Conservation (phyloP, 768 basidiomycete genomes). For the Coprinopsis strossmayeri region DNA sequence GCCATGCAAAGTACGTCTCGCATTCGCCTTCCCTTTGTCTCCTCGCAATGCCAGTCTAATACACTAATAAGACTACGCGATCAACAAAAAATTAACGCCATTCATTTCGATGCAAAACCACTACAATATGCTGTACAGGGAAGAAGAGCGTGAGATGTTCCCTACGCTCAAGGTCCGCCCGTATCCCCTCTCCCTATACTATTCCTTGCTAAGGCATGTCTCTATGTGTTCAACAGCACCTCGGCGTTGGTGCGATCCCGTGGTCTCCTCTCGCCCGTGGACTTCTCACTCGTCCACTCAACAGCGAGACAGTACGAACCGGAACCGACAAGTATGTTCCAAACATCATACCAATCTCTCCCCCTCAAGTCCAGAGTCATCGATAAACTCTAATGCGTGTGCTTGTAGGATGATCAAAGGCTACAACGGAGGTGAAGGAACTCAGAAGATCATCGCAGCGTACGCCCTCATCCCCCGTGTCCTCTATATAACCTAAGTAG, state of each 20-base stretch:
- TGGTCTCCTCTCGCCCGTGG: conserved; percentile 58
- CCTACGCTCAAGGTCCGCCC: conserved; percentile 44
- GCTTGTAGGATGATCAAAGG: conserved; percentile 16
- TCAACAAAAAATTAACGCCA: conserved; percentile 44
- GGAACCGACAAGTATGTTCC: conserved; percentile 22
- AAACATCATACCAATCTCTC: background rate
- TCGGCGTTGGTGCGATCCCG: conserved; percentile 50
- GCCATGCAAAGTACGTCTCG: conserved; percentile 47
- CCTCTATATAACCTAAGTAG: background rate
- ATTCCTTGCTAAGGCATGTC: background rate
- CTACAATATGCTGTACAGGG: conserved; percentile 53
- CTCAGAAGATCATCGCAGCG: conserved; percentile 33
- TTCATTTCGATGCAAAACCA: conserved; percentile 73
- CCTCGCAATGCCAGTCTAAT: background rate
- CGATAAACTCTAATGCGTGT: background rate
- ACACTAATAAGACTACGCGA: conserved; percentile 25
- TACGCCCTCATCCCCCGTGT: conserved; percentile 15
- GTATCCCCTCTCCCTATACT: no score
- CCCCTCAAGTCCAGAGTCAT: background rate
- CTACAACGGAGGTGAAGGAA: conserved; percentile 20
- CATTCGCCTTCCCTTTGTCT: background rate
- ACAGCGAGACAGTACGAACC: conserved; percentile 32
- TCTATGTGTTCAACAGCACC: conserved; percentile 25
- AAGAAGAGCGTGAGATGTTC: conserved; percentile 63
- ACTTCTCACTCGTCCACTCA: conserved; percentile 34